phyloP scores from a whole-genome alignment of 495 filamentous ascomycete genomes.

The Amorphotheca resinae region DNA sequence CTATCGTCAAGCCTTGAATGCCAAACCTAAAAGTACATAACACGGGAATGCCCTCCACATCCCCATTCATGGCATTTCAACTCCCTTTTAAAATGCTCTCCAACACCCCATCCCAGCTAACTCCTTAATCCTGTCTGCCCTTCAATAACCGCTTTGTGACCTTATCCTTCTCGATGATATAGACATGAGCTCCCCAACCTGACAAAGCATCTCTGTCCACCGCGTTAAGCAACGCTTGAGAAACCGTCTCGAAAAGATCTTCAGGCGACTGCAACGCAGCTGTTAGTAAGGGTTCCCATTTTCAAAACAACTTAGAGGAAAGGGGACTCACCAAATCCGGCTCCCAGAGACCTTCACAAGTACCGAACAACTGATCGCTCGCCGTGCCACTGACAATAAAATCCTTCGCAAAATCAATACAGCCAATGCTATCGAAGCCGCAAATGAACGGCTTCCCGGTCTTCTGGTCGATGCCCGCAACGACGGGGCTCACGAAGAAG shows the following conservation, averaged over 20 bases:
- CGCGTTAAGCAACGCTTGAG: constrained; percentile 89
- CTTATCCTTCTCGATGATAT: constrained; percentile 99
- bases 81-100: not conserved
- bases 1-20: constrained; percentile 6
- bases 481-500: constrained; percentile 87
- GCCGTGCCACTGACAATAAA: constrained; percentile 97
- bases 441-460: constrained; percentile 93
- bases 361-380: constrained; percentile 94
- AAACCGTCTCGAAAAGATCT: constrained; percentile 96
- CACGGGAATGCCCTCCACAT: not conserved
- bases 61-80: constrained; percentile 1
- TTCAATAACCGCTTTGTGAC: constrained; percentile 96
- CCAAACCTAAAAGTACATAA: constrained; percentile 19
- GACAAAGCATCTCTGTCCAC: constrained; percentile 94
- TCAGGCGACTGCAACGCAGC: constrained; percentile 54
- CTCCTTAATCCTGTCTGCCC: constrained; percentile 50
- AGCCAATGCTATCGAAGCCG: constrained; percentile 97
- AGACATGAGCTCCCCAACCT: constrained; percentile 96
- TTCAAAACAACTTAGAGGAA: not conserved
- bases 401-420: constrained; percentile 98
- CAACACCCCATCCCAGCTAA: not conserved
- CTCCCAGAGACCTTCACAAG: constrained; percentile 97
- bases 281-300: constrained; percentile 4
- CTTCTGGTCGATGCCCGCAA: constrained; percentile 87
- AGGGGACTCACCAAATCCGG: constrained; percentile 65